These are phyloP conservation scores for Rhodotorula kratochvilovae DNA, from an alignment of 768 basidiomycete genomes.

Conservation along the genomic window DNA sequence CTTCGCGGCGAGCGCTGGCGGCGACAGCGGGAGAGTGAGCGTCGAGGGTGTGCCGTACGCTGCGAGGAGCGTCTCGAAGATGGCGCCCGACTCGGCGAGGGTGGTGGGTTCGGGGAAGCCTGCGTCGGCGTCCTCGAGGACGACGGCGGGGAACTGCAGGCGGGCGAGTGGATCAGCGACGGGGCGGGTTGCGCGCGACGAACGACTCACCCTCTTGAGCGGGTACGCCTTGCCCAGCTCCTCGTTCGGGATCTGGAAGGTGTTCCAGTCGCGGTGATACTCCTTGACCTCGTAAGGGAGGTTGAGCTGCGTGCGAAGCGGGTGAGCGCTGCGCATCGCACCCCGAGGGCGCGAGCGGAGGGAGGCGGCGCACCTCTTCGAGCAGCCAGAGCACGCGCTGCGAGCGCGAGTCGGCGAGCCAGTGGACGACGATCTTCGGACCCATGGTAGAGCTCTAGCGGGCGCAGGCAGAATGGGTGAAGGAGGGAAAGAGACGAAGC, in stretches of 20 bases:
- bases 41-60: neutral
- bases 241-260: neutral
- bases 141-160: neutral
- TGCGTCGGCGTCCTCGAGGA: neutral
- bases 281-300: neutral
- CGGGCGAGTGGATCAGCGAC: neutral
- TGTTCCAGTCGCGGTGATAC: neutral
- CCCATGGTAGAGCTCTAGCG: too few species aligned
- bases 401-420: neutral
- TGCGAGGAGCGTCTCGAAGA: neutral
- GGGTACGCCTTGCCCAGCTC: neutral
- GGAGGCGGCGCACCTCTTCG: too few species aligned
- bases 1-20: neutral
- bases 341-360: too few species aligned
- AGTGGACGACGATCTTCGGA: too few species aligned
- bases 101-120: neutral
- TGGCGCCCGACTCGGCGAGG: conserved; percentile 4
- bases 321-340: neutral
- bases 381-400: neutral
- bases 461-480: neutral
- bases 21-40: neutral
- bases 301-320: neutral
- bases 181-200: too few species aligned
- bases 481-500: too few species aligned
- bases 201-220: neutral